Evolutionary conservation across 1,284 basidiomycete species (phyloP), one percentile per base, ranked within the genome.

Genomic region (Ustilago lituana): DNA sequence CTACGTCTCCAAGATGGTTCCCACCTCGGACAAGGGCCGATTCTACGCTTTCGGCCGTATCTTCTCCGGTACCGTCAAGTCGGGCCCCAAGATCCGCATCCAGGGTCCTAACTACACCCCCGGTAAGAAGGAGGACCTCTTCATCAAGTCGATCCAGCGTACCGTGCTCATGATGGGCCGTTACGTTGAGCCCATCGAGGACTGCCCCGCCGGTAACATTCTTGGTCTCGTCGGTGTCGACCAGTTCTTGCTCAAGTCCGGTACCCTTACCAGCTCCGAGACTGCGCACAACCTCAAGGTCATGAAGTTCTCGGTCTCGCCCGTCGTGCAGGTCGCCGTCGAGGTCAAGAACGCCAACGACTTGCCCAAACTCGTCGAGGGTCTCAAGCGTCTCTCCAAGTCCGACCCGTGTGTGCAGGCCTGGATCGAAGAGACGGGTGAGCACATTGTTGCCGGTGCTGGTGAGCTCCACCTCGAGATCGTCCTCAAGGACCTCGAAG

Each of bases 21-120:
- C 96, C 74, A 98, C 96, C 60, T 96, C 95, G 79, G 96, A 99
- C 86, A 98, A 98, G 87, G 96, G 96, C 82, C 94, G 96, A 74
- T 99, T 98, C 91, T 98, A 98, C 86, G 96, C 96, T 75, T 98
- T 99, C 85, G 96, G 96, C 86, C 96, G 96, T 89, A 91, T 99
- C 87, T 98, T 99, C 89, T 93, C 96, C 70, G 96, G 96, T 84
- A 98, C 94, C 75, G 93, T 98, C 82, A 89, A 89, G 78, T 90
- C 96, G 65, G 96, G 96, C 65, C 96, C 95, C 83, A 98, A 98
- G 87, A 90, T 98, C 86, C 94, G 96, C 83, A 98, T 99, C 82
- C 96, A 98, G 86, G 96, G 96, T 49, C 96, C 95, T 78, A 98
- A 98, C 89, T 99, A 96, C 85, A 78, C 94, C 65, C 95, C 96